Conservation (phyloP, 2,329 filamentous ascomycete species). For the Ophiostoma piceae region DNA sequence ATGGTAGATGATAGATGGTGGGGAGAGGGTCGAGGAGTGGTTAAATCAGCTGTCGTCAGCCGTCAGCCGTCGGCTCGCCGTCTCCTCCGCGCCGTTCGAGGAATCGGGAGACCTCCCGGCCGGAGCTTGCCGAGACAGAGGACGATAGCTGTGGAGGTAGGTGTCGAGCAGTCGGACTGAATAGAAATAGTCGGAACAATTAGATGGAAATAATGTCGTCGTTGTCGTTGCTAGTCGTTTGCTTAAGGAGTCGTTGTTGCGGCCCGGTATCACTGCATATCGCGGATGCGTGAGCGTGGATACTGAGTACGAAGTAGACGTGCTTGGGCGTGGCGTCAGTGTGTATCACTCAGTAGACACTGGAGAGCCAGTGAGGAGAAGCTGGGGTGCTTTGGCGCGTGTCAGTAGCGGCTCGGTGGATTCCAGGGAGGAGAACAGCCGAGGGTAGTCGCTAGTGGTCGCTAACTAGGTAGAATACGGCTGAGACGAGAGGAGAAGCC, state of each 20-base stretch:
- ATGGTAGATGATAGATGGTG: no score
- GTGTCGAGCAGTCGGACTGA: neutral
- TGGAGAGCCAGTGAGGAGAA: neutral
- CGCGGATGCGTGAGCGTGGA: neutral
- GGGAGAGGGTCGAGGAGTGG: neutral
- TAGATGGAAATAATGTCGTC: neutral
- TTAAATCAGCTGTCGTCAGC: neutral
- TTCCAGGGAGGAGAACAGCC: slow-evolving; percentile 13
- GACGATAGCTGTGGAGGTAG: neutral
- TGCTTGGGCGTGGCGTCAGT: slow-evolving; percentile 11
- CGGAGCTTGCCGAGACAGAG: slow-evolving; percentile 1
- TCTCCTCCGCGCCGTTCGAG: slow-evolving; percentile 6
- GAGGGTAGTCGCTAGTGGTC: slow-evolving; percentile 5
- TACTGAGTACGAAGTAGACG: no score
- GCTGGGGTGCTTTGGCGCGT: slow-evolving; percentile 10
- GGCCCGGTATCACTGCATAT: slow-evolving; percentile 5
- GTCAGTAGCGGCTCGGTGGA: slow-evolving; percentile 2
- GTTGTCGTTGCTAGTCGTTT: neutral
- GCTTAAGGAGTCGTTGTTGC: slow-evolving; percentile 3
- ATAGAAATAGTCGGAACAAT: neutral
- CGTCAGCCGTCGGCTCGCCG: neutral
- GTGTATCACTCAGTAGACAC: neutral
- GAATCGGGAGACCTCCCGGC: neutral
- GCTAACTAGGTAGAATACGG: neutral
- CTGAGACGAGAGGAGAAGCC: neutral